Base-by-base conservation (phyloP, 2,329 filamentous ascomycete genomes). In the Aspergillaceae sp. region DNA sequence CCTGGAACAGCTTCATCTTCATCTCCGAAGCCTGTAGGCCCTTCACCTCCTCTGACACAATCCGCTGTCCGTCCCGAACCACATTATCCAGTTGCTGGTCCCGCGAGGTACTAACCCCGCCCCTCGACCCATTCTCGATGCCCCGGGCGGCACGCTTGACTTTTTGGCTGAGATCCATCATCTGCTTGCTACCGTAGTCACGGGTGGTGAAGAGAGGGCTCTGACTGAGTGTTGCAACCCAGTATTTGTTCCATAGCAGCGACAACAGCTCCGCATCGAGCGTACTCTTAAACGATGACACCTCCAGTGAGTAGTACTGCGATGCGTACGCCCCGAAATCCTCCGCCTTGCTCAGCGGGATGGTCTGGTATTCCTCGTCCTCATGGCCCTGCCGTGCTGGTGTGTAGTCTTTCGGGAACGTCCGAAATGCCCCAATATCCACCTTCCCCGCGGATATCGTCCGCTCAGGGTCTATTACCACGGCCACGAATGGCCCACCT, bases 351-450 rank as follows among this genome's bases (percentile, higher is more conserved):
- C 82, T 84, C n/a, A 94, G 76, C 1, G 92, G 92, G 42, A 98
- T 92, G 1, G 62, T 64, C 58, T 67, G 64, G 58, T 71, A 70
- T 36, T 67, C 69, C 48, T 72, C 69, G 40, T 70, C 68, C 46
- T 69, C 66, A 36, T 63, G 70, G 46, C 71, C 69, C 34, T 72
- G 68, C 43, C 69, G 68, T 44, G 71, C 59, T 19, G 80, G 73
- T 50, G 82, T 83, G 68, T 92, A 84, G 50, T 79, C 76, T 38
- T 84, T 78, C 0, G 91, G 87, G 58, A 85, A 96, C 1, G 92
- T 97, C 57, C 92, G 78, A 73, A 98, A 98, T 2, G 91, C 92
- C 44, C 92, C 92, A 53, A 98, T 97, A 62, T 98, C 92, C 48
- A 98, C 90, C 65, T 94, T 95, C 48, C 91, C 90, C 0, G 90